Percentiles rank a stretch among this genome's conserved stretches.
Evolutionary conservation across 169 alveolate genomes (phyloP).

Genomic region (Theileria luwenshuni): DNA sequence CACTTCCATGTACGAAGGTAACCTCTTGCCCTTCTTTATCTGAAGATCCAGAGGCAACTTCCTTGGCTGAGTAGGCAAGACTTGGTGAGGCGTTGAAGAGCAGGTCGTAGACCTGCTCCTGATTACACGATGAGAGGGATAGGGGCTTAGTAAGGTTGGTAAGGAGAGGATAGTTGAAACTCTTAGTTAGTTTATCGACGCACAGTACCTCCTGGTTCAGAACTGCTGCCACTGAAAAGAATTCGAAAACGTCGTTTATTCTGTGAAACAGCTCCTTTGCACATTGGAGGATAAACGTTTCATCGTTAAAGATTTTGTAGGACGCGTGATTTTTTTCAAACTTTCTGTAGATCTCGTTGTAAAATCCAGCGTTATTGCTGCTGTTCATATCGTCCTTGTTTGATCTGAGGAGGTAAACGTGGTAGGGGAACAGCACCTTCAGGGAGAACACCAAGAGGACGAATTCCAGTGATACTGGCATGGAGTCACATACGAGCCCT

Average conservation of each 20-base stretch:
- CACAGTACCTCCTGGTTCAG: constrained; percentile 90
- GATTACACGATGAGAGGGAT: constrained; percentile 21
- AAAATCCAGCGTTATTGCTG: constrained; percentile 42
- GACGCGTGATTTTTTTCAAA: constrained; percentile 14
- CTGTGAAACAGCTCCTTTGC: constrained; percentile 91
- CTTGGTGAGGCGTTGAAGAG: neutral
- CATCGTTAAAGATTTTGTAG: constrained; percentile 42
- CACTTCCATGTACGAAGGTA: neutral
- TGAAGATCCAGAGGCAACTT: neutral
- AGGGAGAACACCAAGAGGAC: constrained; percentile 45
- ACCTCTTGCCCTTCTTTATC: neutral
- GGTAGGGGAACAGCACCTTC: constrained; percentile 66
- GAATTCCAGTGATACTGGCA: constrained; percentile 41
- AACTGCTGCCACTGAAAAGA: constrained; percentile 92
- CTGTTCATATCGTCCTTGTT: constrained; percentile 29
- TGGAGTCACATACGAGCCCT: constrained; percentile 32
- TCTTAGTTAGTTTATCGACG: constrained; percentile 84
- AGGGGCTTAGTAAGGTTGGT: constrained; percentile 79
- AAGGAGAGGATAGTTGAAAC: constrained; percentile 85
- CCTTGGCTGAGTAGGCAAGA: neutral
- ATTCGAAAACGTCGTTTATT: constrained; percentile 91
- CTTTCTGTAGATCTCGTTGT: constrained; percentile 43
- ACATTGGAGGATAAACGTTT: constrained; percentile 62
- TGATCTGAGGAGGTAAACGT: constrained; percentile 43
- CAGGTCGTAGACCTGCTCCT: constrained; percentile 31